A percentile compares a stretch with the other conserved stretches of the same genome.
phyloP scores from a whole-genome alignment of 129 eudicot species.

The Flaveria brownii region DNA sequence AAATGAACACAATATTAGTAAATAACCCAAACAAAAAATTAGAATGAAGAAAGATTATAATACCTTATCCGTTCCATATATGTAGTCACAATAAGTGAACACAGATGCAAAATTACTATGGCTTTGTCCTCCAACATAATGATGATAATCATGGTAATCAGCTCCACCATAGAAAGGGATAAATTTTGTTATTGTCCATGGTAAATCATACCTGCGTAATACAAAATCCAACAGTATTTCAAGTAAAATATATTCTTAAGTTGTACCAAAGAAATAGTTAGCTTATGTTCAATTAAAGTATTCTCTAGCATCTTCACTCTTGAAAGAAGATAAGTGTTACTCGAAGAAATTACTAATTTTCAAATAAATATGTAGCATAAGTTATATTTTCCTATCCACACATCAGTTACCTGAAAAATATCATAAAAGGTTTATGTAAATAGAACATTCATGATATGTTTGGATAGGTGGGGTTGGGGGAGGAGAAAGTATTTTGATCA shows the following conservation, averaged over 20 bases:
- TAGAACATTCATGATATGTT: conserved; percentile 28
- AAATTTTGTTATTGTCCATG: conserved; percentile 78
- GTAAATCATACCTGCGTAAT: conserved; percentile 70
- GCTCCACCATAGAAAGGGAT: conserved; percentile 96
- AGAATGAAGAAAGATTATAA: conserved; percentile 2
- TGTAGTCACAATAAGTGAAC: conserved; percentile 88
- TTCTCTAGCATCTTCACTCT: conserved; percentile 3
- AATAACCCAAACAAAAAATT: background rate
- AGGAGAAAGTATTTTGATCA: conserved; percentile 31
- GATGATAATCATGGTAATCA: conserved; percentile 96
- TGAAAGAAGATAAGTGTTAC: conserved; percentile 11
- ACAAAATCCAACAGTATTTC: conserved; percentile 13
- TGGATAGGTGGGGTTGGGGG: conserved; percentile 35
- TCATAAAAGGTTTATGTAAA: conserved; percentile 25
- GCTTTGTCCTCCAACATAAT: conserved; percentile 92
- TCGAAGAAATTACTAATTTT: background rate
- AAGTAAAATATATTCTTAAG: background rate
- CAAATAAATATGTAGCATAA: background rate
- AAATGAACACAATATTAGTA: conserved; percentile 20
- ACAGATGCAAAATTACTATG: conserved; percentile 95
- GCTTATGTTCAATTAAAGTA: background rate
- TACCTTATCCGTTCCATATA: conserved; percentile 98
- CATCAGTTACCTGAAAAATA: conserved; percentile 3
- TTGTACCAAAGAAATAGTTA: no score
- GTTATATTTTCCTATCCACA: conserved; percentile 7